Evolutionary conservation across 2,329 filamentous ascomycete genomes (phyloP).

Genomic region (Fusarium praegraminearum): DNA sequence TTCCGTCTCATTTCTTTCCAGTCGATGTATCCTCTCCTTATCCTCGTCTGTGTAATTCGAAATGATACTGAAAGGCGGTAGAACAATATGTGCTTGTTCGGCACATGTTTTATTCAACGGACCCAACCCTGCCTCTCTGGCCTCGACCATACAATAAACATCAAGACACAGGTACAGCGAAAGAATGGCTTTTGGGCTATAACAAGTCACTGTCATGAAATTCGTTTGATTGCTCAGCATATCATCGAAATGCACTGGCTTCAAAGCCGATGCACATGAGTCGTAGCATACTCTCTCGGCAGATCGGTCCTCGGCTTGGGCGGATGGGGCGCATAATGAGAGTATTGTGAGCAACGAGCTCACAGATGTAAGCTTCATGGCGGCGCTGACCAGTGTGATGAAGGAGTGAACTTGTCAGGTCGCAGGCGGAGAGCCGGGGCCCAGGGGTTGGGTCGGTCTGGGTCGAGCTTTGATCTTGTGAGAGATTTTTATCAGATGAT

Average conservation of each 20-base stretch:
- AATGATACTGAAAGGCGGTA: constrained; percentile 53
- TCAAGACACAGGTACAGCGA: constrained; percentile 56
- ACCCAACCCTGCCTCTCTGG: constrained; percentile 42
- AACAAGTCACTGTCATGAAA: constrained; percentile 45
- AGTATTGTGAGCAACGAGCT: constrained; percentile 1
- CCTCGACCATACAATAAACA: constrained; percentile 51
- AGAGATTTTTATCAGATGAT: constrained; percentile 49
- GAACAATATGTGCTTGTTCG: constrained; percentile 32
- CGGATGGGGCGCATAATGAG: not conserved
- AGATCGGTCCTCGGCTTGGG: constrained; percentile 10
- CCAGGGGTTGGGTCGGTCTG: not conserved
- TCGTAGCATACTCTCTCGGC: constrained; percentile 49
- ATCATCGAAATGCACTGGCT: constrained; percentile 51
- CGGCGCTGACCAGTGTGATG: constrained; percentile 6
- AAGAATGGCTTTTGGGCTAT: constrained; percentile 45
- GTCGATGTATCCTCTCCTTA: constrained; percentile 47
- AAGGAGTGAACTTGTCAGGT: not conserved
- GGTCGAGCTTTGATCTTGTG: constrained; percentile 4
- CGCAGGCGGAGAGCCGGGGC: constrained; percentile 7
- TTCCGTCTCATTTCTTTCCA: constrained; percentile 47
- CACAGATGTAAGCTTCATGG: constrained; percentile 34
- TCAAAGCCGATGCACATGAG: constrained; percentile 50
- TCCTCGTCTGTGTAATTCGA: constrained; percentile 53
- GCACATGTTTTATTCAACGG: constrained; percentile 54
- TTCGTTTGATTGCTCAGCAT: constrained; percentile 35